Percentiles rank a stretch among this genome's conserved stretches.
Evolutionary conservation across 805 yeast species (phyloP).

Genomic region (Candida dajiaensis): DNA sequence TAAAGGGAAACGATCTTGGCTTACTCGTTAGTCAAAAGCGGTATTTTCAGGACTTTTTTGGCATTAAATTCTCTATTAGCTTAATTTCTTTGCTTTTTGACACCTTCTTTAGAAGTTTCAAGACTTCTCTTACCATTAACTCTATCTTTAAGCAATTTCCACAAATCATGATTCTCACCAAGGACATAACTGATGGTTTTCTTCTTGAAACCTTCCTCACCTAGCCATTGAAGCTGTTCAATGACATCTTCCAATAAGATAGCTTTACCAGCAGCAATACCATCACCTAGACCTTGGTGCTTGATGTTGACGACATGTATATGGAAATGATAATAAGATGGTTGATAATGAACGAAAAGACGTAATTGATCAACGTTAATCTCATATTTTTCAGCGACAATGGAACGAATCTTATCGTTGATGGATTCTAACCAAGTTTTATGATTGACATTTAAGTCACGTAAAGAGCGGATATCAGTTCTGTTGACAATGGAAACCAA

Average conservation of each 20-base stretch:
- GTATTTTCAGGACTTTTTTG: too few species aligned
- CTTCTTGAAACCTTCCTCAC: conserved; percentile 49
- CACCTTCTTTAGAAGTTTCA: not conserved
- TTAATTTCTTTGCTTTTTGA: conserved; percentile 2
- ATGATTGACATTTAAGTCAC: conserved; percentile 65
- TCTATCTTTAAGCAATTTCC: conserved; percentile 31
- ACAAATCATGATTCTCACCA: conserved; percentile 75
- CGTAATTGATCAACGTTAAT: conserved; percentile 55
- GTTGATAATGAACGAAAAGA: conserved; percentile 87
- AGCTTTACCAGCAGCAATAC: conserved; percentile 76
- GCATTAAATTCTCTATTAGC: too few species aligned
- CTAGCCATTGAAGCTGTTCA: conserved; percentile 53
- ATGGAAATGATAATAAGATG: conserved; percentile 94
- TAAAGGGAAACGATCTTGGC: too few species aligned
- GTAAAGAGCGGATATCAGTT: conserved; percentile 59
- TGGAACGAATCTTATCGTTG: conserved; percentile 36
- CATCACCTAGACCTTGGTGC: conserved; percentile 62
- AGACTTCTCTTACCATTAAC: not conserved
- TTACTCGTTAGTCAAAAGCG: too few species aligned
- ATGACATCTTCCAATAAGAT: conserved; percentile 75
- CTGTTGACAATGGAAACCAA: conserved; percentile 71
- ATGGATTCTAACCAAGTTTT: conserved; percentile 50
- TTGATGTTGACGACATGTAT: conserved; percentile 76
- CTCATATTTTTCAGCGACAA: conserved; percentile 43
- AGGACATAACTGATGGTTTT: conserved; percentile 59